A percentile compares a stretch with the other conserved stretches of the same genome.
These are phyloP conservation scores for Colletotrichum orbiculare DNA, from an alignment of 2,329 filamentous ascomycete species.

Conservation along the genomic window DNA sequence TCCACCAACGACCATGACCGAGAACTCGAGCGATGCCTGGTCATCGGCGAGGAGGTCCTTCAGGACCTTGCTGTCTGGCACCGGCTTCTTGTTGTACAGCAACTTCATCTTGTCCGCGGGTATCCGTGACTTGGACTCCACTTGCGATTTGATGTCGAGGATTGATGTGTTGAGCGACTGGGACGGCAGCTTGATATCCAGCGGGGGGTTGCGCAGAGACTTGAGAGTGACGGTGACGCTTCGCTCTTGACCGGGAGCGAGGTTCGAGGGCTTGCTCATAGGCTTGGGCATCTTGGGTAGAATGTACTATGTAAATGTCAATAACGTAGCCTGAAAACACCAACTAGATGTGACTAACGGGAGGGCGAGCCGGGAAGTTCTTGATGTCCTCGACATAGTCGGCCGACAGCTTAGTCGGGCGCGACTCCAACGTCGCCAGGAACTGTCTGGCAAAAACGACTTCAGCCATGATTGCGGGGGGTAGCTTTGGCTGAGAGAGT, in stretches of 20 bases:
- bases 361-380: constrained; percentile 78
- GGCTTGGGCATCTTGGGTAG: constrained; percentile 74
- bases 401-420: constrained; percentile 82
- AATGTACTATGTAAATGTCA: constrained; percentile 65
- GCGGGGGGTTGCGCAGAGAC: constrained; percentile 79
- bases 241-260: constrained; percentile 63
- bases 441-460: constrained; percentile 86
- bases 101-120: constrained; percentile 86
- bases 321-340: constrained; percentile 19
- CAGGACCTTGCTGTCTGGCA: constrained; percentile 80
- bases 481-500: background rate
- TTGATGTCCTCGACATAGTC: constrained; percentile 92
- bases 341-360: constrained; percentile 66
- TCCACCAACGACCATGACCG: constrained; percentile 89
- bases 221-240: constrained; percentile 72
- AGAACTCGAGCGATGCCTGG: constrained; percentile 74
- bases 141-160: constrained; percentile 79
- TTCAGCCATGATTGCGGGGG: constrained; percentile 74
- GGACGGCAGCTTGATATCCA: constrained; percentile 73
- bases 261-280: constrained; percentile 61
- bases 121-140: constrained; percentile 72
- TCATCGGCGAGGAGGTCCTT: constrained; percentile 75
- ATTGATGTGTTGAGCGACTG: constrained; percentile 77
- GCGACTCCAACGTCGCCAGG: constrained; percentile 81
- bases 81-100: constrained; percentile 87